phyloP scores from a whole-genome alignment of 2,329 filamentous ascomycete species.

The Stagonosporopsis vannaccii region DNA sequence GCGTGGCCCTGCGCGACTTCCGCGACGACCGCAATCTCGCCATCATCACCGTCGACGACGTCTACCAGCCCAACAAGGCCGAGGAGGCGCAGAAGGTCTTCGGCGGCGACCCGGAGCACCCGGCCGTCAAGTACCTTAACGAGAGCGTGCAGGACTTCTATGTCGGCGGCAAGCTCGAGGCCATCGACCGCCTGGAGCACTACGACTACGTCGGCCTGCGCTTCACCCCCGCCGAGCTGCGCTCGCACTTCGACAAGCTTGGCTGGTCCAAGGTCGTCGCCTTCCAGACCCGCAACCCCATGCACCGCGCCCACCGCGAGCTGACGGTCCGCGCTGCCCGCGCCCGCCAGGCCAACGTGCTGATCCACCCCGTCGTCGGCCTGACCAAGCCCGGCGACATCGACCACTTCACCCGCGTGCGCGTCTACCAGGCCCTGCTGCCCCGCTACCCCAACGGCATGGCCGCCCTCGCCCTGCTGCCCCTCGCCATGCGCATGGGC shows the following conservation, averaged over 20 bases:
- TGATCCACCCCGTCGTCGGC: slow-evolving; percentile 98
- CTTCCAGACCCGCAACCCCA: slow-evolving; percentile 97
- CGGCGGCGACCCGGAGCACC: slow-evolving; percentile 89
- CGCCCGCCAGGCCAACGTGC: slow-evolving; percentile 94
- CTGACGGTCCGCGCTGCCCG: slow-evolving; percentile 96
- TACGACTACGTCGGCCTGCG: slow-evolving; percentile 98
- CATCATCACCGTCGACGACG: slow-evolving; percentile 93
- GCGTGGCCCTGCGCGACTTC: slow-evolving; percentile 90
- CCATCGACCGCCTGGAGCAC: slow-evolving; percentile 93
- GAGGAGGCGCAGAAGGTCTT: slow-evolving; percentile 95
- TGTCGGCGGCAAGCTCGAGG: slow-evolving; percentile 94
- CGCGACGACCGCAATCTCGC: slow-evolving; percentile 95
- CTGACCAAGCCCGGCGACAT: slow-evolving; percentile 99
- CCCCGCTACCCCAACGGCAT: slow-evolving; percentile 98
- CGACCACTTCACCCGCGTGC: slow-evolving; percentile 98
- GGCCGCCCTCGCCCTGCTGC: slow-evolving; percentile 93
- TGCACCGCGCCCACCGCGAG: slow-evolving; percentile 98
- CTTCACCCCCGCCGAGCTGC: slow-evolving; percentile 93
- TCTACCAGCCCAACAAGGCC: slow-evolving; percentile 95
- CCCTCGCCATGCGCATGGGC: slow-evolving; percentile 98
- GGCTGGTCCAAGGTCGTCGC: slow-evolving; percentile 97
- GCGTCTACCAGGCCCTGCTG: slow-evolving; percentile 96
- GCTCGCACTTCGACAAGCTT: slow-evolving; percentile 98
- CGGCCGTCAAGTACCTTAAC: slow-evolving; percentile 89
- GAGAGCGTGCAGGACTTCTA: slow-evolving; percentile 85